phyloP scores from a whole-genome alignment of 192 early-diverging fungal species.

The Rhizoclosmatium globosum region DNA sequence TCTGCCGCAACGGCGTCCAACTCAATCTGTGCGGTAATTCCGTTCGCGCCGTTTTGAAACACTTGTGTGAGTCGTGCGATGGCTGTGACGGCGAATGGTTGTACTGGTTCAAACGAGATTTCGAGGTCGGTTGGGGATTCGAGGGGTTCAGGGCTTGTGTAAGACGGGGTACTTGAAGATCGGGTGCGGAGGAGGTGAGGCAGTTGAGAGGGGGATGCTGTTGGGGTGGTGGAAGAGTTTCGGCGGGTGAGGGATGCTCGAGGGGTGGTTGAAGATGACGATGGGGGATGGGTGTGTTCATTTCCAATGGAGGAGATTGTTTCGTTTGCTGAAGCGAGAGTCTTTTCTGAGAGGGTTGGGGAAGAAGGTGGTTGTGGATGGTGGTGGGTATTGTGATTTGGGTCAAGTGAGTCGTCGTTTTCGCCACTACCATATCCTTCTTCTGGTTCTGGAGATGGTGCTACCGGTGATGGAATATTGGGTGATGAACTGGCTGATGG shows the following conservation, averaged over 20 bases:
- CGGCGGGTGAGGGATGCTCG: not conserved
- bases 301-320: constrained; percentile 6
- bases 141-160: not conserved
- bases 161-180: not conserved
- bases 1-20: constrained; percentile 29
- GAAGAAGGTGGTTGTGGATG: too few relatives aligned
- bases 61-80: not conserved
- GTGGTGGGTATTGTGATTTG: not conserved
- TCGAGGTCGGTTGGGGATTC: not conserved
- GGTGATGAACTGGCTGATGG: not conserved
- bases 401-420: not conserved
- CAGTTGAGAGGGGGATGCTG: not conserved
- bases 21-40: constrained; percentile 7
- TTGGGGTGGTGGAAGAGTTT: not conserved
- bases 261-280: not conserved
- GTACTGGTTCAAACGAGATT: not conserved
- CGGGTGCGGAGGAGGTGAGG: not conserved
- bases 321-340: not conserved
- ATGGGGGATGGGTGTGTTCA: not conserved
- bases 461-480: not conserved
- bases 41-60: not conserved
- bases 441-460: not conserved
- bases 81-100: not conserved
- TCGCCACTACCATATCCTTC: constrained; percentile 12
- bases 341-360: too few relatives aligned